Percentiles rank a stretch among this genome's conserved stretches.
phyloP scores from a whole-genome alignment of 768 basidiomycete species.

The Rhizopogon sp. region DNA sequence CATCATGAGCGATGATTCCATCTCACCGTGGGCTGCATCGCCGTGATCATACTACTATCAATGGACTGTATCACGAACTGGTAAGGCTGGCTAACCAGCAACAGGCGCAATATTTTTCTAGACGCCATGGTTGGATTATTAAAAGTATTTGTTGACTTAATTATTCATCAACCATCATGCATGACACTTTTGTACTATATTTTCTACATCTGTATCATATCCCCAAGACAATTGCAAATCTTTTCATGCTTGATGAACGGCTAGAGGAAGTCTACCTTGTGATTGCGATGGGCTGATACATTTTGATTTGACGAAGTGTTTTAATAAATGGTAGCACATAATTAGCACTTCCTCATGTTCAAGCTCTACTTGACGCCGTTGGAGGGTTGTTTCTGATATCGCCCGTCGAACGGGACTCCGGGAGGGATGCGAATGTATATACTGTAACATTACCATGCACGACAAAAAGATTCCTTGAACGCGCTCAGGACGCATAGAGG shows the following conservation, averaged over 20 bases:
- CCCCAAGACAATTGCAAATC: not conserved
- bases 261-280: not conserved
- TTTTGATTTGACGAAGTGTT: too few species aligned
- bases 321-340: too few species aligned
- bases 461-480: too few species aligned
- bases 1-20: slow-evolving; percentile 69
- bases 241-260: not conserved
- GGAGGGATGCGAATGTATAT: too few species aligned
- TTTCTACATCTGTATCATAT: slow-evolving; percentile 8
- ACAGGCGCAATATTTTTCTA: slow-evolving; percentile 5
- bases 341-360: too few species aligned
- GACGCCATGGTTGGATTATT: not conserved
- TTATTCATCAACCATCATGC: slow-evolving; percentile 5
- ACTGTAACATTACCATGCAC: too few species aligned
- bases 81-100: not conserved
- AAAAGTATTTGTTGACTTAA: slow-evolving; percentile 8
- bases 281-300: too few species aligned
- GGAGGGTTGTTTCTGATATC: too few species aligned
- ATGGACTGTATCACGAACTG: slow-evolving; percentile 5
- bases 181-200: slow-evolving; percentile 7
- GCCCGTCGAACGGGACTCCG: too few species aligned
- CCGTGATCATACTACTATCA: slow-evolving; percentile 8
- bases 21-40: slow-evolving; percentile 36
- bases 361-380: too few species aligned
- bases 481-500: too few species aligned